phyloP scores from a whole-genome alignment of 164 flowering plant species.

The Vitis labrusca region DNA sequence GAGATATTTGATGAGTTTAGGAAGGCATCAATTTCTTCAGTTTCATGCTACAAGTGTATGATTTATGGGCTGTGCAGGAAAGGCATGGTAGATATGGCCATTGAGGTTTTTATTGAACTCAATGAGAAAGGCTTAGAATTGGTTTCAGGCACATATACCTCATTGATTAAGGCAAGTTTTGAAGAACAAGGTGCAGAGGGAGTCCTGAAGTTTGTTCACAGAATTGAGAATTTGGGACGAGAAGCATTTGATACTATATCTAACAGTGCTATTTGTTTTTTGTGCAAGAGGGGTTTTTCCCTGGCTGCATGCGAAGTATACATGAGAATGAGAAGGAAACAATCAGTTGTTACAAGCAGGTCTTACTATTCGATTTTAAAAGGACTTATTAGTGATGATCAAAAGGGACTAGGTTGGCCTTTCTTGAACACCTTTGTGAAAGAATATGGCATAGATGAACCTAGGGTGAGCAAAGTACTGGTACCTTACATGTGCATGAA shows the following conservation, averaged over 20 bases:
- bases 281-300: slow-evolving; percentile 46
- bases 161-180: slow-evolving; percentile 39
- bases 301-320: slow-evolving; percentile 44
- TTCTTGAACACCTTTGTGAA: slow-evolving; percentile 47
- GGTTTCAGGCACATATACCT: slow-evolving; percentile 32
- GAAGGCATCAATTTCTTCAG: slow-evolving; percentile 30
- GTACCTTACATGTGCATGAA: slow-evolving; percentile 47
- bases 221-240: slow-evolving; percentile 30
- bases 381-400: slow-evolving; percentile 35
- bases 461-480: slow-evolving; percentile 34
- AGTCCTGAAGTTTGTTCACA: slow-evolving; percentile 39
- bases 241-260: slow-evolving; percentile 29
- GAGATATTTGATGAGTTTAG: slow-evolving; percentile 68
- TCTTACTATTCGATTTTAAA: slow-evolving; percentile 46
- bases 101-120: slow-evolving; percentile 58
- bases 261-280: slow-evolving; percentile 45
- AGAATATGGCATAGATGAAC: slow-evolving; percentile 50
- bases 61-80: slow-evolving; percentile 56
- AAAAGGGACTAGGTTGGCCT: slow-evolving; percentile 25
- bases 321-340: slow-evolving; percentile 41
- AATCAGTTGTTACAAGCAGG: slow-evolving; percentile 27
- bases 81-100: slow-evolving; percentile 60
- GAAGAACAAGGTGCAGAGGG: slow-evolving; percentile 41
- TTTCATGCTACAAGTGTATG: slow-evolving; percentile 50
- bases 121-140: slow-evolving; percentile 37